A percentile compares a stretch with the other conserved stretches of the same genome.
These are phyloP conservation scores for Chaetothyriales sp. DNA, from an alignment of 2,329 filamentous ascomycete genomes.

Conservation along the genomic window DNA sequence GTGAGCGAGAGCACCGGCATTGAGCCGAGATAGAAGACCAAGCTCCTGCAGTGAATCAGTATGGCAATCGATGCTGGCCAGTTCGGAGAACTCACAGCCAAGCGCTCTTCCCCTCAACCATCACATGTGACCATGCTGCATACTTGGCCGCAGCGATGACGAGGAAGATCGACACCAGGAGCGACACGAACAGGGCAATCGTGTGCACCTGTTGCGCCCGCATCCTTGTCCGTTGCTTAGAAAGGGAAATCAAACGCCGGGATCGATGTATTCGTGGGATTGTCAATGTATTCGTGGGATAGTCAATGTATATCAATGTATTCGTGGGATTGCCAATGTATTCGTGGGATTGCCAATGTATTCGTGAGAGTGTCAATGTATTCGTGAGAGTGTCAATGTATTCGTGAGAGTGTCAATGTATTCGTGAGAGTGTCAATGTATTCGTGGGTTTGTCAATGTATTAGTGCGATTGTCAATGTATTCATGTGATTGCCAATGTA, in stretches of 20 bases:
- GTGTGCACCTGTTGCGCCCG: constrained; percentile 9
- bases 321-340: no score
- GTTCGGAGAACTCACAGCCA: constrained; percentile 10
- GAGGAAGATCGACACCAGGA: constrained; percentile 10
- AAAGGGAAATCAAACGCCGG: not conserved
- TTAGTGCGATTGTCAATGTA: no score
- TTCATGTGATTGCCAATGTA: no score
- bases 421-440: no score
- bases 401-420: no score
- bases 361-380: no score
- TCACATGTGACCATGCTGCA: constrained; percentile 11
- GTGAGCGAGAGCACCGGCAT: constrained; percentile 10
- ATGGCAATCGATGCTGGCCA: not conserved
- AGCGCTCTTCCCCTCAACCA: constrained; percentile 6
- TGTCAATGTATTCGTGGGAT: no score
- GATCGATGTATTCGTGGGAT: not conserved
- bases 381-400: no score
- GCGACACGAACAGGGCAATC: constrained; percentile 8
- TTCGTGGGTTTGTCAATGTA: no score
- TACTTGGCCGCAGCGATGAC: constrained; percentile 14
- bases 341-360: no score
- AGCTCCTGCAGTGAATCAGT: not conserved
- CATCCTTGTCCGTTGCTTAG: constrained; percentile 4
- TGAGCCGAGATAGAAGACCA: constrained; percentile 10
- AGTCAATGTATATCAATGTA: no score